Conservation (phyloP, 176 grass and related monocot species). For the Musa acuminata region DNA sequence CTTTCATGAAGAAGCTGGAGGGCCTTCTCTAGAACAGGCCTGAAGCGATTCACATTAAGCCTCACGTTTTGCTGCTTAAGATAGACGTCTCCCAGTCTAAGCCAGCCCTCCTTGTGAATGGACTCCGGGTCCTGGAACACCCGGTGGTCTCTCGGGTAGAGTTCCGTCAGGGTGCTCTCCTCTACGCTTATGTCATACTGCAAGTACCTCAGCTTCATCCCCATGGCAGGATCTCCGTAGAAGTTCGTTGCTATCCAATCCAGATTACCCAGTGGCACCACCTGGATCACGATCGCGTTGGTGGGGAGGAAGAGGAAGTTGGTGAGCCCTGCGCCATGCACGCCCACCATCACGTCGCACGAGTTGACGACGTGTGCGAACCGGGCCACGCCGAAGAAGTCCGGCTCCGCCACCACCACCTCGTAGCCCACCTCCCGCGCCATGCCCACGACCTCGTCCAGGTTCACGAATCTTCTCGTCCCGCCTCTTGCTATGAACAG, state of each 20-base stretch:
- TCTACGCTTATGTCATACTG: slow-evolving; percentile 2
- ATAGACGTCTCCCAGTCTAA: neutral
- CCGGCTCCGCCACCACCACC: slow-evolving; percentile 51
- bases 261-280: neutral
- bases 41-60: neutral
- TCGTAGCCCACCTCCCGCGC: slow-evolving; percentile 57
- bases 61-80: neutral
- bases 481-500: slow-evolving; percentile 56
- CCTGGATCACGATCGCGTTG: neutral
- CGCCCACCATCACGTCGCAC: slow-evolving; percentile 69
- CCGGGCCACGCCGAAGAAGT: slow-evolving; percentile 39
- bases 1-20: neutral
- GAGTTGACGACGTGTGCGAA: slow-evolving; percentile 56
- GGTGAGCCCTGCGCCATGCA: slow-evolving; percentile 80
- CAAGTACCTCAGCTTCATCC: neutral
- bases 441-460: slow-evolving; percentile 34
- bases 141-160: neutral
- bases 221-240: neutral
- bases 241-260: neutral
- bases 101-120: neutral
- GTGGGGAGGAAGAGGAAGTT: slow-evolving; percentile 30
- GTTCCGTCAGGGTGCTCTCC: neutral
- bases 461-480: slow-evolving; percentile 49
- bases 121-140: neutral
- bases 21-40: neutral